Evolutionary conservation across 768 basidiomycete species (phyloP).

Genomic region (Hericium coralloides): DNA sequence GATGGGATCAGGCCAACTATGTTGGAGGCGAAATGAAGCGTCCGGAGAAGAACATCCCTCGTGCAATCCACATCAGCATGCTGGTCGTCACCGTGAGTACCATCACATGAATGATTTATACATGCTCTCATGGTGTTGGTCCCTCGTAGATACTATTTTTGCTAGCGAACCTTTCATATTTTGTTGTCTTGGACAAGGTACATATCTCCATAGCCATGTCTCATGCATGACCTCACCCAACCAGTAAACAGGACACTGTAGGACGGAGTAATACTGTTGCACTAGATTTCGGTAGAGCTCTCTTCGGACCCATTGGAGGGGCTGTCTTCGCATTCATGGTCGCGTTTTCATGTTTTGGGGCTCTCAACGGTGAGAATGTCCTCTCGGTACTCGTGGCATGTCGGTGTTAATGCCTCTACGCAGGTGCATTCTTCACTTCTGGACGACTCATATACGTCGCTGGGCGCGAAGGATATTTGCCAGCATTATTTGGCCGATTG

Average conservation of each 20-base stretch:
- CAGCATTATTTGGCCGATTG: constrained; percentile 71
- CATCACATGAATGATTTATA: background rate
- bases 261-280: constrained; percentile 81
- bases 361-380: constrained; percentile 64
- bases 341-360: constrained; percentile 91
- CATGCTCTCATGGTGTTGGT: constrained; percentile 6
- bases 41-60: constrained; percentile 79
- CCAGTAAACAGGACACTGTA: constrained; percentile 40
- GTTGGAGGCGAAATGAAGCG: constrained; percentile 84
- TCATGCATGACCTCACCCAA: background rate
- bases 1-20: constrained; percentile 92
- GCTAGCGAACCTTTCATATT: constrained; percentile 82
- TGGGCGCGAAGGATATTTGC: constrained; percentile 81
- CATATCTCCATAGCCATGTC: constrained; percentile 1
- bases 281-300: constrained; percentile 81
- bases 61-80: constrained; percentile 90
- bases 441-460: constrained; percentile 87
- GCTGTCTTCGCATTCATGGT: constrained; percentile 85
- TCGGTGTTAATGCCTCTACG: constrained; percentile 7
- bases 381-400: background rate
- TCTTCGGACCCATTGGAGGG: constrained; percentile 85
- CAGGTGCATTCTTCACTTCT: constrained; percentile 65
- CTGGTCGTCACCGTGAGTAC: constrained; percentile 57
- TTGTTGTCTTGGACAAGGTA: constrained; percentile 85
- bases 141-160: constrained; percentile 58